Base-by-base conservation (phyloP, 257 asterid genomes). In the Solanum okadae region DNA sequence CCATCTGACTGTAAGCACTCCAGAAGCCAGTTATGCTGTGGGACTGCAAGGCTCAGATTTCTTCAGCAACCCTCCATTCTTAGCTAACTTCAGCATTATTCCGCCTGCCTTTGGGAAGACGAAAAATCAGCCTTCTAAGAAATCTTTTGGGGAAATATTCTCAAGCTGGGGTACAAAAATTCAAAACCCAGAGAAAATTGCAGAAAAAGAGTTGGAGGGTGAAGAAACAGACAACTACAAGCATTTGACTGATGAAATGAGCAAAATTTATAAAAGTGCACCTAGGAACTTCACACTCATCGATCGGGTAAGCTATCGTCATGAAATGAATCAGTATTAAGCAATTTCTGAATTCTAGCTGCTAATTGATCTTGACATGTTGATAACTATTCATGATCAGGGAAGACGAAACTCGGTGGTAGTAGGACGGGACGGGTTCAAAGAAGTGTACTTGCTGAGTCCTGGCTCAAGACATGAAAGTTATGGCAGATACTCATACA, bases 161-260 rank as follows among this genome's bases (percentile, higher is more conserved):
- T 86, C 93, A 87, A 87, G 73, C 84, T 85, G 90, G 92, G 86
- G 86, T 52, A 52, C 87, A 70, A 88, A 88, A 68, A 68, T 70
- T 14, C 42, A 40, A 82, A 89, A 44, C 31, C 33, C 63, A 3
- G 88, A 84, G 83, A 83, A 71, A 67, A 52, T 31, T 40, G 86
- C 8, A 12, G 77, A 90, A 71, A 84, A 76, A 86, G 90, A 72
- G 8, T 29, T 88, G 86, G 93, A 88, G 71, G 98, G 94, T 61
- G 98, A 93, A 93, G 99, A 95, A 91, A 91, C 93, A 3, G 96
- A 96, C 68, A 90, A 91, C 91, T 93, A 91, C 94, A 96, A 94
- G 91, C 93, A 91, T 85, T 92, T 96, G 91, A 90, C 91, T 2
- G 91, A 90, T 76, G 93, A 93, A 76, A 83, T 93, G 89, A 93